Conservation (phyloP, 257 asterid species). For the Rhazya stricta region DNA sequence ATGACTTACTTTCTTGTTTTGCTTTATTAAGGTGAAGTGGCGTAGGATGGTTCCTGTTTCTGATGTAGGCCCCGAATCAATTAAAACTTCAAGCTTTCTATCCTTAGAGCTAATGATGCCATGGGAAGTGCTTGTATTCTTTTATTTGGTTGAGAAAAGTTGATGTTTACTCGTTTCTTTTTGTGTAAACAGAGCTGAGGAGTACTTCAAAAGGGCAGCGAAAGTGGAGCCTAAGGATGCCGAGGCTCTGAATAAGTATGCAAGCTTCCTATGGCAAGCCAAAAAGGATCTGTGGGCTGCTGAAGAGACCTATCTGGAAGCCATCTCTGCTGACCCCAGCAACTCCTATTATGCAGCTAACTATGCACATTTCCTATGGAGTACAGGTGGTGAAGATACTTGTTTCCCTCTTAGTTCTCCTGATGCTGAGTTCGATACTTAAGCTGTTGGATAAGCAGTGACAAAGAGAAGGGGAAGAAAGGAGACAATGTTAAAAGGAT, state of each 20-base stretch:
- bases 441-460: neutral
- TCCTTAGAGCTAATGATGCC: neutral
- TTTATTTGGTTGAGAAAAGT: neutral
- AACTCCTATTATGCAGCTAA: slow-evolving; percentile 73
- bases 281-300: slow-evolving; percentile 85
- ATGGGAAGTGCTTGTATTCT: neutral
- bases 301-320: slow-evolving; percentile 72
- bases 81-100: slow-evolving; percentile 20
- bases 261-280: slow-evolving; percentile 77
- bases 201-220: slow-evolving; percentile 77
- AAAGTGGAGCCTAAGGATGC: slow-evolving; percentile 82
- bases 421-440: slow-evolving; percentile 28
- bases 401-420: slow-evolving; percentile 65
- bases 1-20: slow-evolving; percentile 1
- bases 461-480: neutral
- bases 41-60: neutral
- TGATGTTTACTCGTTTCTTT: slow-evolving; percentile 13
- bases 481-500: neutral
- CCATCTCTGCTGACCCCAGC: slow-evolving; percentile 63
- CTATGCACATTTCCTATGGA: slow-evolving; percentile 92
- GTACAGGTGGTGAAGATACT: slow-evolving; percentile 96
- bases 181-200: slow-evolving; percentile 69
- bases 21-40: neutral
- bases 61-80: slow-evolving; percentile 18
- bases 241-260: slow-evolving; percentile 84